Conservation (phyloP, 306 rosid species). For the Casuarina glauca region DNA sequence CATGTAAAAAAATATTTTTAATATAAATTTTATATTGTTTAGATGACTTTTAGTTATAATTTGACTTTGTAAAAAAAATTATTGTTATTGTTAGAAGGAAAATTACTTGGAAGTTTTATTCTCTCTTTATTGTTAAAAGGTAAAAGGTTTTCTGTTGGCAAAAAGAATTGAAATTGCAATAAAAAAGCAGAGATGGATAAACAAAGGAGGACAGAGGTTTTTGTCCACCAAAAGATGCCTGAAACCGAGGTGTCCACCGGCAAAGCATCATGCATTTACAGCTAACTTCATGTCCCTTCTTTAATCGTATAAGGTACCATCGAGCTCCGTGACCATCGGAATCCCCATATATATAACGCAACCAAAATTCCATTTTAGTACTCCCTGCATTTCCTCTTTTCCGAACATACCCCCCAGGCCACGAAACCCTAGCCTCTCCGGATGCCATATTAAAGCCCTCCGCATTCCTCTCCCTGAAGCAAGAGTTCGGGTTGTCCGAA, state of each 20-base stretch:
- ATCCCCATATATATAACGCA: neutral
- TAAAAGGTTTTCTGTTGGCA: too few relatives aligned
- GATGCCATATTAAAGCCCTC: neutral
- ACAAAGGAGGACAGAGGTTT: neutral
- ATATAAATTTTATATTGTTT: too few relatives aligned
- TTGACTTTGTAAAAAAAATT: too few relatives aligned
- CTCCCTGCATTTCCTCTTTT: neutral
- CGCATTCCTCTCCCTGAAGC: neutral
- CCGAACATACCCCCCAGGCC: constrained; percentile 35
- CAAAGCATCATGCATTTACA: neutral
- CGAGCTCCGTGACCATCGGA: neutral
- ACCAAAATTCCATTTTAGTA: neutral
- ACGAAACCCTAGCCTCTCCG: constrained; percentile 26
- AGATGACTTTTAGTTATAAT: too few relatives aligned
- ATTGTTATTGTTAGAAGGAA: too few relatives aligned
- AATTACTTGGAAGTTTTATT: too few relatives aligned
- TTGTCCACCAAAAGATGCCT: neutral
- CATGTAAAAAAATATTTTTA: too few relatives aligned
- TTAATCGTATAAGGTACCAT: constrained; percentile 20
- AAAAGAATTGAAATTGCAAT: too few relatives aligned
- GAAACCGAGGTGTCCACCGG: constrained; percentile 16
- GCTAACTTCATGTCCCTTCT: constrained; percentile 8
- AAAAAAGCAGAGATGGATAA: neutral
- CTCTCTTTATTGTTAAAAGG: too few relatives aligned
- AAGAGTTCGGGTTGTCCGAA: neutral